Evolutionary conservation across 345 rosid species (phyloP).

Genomic region (Brassica nigra): DNA sequence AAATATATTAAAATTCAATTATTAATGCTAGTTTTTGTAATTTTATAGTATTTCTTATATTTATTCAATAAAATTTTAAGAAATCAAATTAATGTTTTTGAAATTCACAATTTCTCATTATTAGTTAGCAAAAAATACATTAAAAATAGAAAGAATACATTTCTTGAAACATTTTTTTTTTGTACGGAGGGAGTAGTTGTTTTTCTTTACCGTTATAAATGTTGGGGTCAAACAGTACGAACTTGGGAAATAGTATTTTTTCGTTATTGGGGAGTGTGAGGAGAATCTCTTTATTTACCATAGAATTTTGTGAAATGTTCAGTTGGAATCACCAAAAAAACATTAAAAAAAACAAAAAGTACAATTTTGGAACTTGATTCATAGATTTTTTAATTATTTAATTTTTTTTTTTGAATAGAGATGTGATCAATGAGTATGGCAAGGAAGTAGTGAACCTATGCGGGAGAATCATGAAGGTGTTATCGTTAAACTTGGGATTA

Average conservation of each 20-base stretch:
- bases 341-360: background rate
- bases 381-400: background rate
- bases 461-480: slow-evolving; percentile 67
- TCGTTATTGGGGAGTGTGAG: background rate
- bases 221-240: background rate
- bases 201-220: background rate
- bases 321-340: background rate
- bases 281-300: background rate
- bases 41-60: too few species aligned
- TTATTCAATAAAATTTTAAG: too few species aligned
- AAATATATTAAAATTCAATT: too few species aligned
- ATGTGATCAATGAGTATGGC: slow-evolving; percentile 72
- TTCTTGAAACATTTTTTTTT: too few species aligned
- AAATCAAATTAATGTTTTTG: too few species aligned
- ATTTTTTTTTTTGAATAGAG: slow-evolving; percentile 44
- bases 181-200: background rate
- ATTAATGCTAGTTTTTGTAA: too few species aligned
- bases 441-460: slow-evolving; percentile 58
- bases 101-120: too few species aligned
- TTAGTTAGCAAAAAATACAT: too few species aligned
- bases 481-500: slow-evolving; percentile 71
- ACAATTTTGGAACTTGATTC: background rate
- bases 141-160: too few species aligned
- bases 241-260: background rate
- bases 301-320: background rate